Base-by-base conservation (phyloP, 345 rosid genomes). In the Euphorbia pulcherrima region DNA sequence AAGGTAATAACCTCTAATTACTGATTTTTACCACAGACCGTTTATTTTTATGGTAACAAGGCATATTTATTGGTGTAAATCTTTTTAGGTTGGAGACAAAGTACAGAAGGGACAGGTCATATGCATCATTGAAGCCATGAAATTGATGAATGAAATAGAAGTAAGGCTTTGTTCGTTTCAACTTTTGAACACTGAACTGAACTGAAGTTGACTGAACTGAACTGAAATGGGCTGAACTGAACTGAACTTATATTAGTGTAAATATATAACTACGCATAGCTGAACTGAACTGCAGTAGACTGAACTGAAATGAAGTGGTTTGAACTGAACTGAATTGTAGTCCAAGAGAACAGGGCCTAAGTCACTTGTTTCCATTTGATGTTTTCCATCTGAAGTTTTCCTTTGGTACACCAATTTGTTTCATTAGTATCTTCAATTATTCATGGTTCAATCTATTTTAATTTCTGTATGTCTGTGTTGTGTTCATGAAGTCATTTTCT, bases 41-140 rank as follows among this genome's bases (percentile, higher is more conserved):
- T 33, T 33, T 59, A 62, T 6, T 40, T n/a, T 68, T 60, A 21
- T 60, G 30, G 18, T 70, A 51, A 40, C 17, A 13, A 35, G 69
- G 44, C 28, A 17, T 58, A 14, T 47, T 65, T 48, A 41, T 26
- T 41, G 24, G 57, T 50, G 46, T 55, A 46, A 48, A 16, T 13
- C 33, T 21, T 60, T 46, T 24, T 73, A 92, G 97, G 89, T 87
- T 72, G 97, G 97, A 77, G 97, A 92, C 76, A 92, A 89, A 84
- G 94, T 92, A 74, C 87, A 87, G 85, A 92, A 92, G 76, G 97
- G 97, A 29, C 96, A 89, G 77, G 89, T 86, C 59, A 21, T 92
- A 18, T 92, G 96, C 87, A 87, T 92, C 30, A 83, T 92, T 39
- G 97, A 92, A 68, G 97, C 97, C 81, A 92, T 89, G 97, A 92